Evolutionary conservation across 257 asterid species (phyloP).

Genomic region (Scutellaria baicalensis): DNA sequence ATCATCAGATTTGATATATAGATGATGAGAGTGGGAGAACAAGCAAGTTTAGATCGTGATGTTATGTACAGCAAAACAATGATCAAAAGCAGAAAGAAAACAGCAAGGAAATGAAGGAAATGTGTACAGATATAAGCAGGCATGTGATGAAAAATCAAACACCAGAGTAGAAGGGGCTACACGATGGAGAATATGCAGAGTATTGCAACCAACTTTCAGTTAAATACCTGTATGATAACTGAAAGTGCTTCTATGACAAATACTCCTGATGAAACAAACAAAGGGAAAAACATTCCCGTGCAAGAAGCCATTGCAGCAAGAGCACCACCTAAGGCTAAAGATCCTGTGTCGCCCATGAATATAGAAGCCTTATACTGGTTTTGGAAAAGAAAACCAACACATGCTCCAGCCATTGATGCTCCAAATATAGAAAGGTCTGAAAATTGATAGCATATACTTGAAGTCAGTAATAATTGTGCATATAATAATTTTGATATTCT

Average conservation of each 20-base stretch:
- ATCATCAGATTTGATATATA: neutral
- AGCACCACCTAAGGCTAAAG: constrained; percentile 90
- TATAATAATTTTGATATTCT: neutral
- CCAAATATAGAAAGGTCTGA: constrained; percentile 86
- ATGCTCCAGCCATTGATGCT: constrained; percentile 98
- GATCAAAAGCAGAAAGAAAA: neutral
- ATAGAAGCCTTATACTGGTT: constrained; percentile 75
- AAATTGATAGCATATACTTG: constrained; percentile 3
- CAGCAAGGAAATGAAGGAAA: neutral
- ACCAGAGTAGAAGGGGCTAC: neutral
- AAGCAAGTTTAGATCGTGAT: neutral
- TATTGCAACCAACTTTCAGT: neutral
- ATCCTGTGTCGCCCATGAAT: constrained; percentile 84
- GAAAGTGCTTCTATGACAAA: constrained; percentile 52
- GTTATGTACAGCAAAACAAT: neutral
- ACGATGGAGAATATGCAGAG: neutral
- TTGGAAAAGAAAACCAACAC: constrained; percentile 83
- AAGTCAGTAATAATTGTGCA: constrained; percentile 10
- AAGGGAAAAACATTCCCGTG: constrained; percentile 90
- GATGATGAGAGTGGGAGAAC: neutral
- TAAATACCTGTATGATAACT: constrained; percentile 58
- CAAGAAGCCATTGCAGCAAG: constrained; percentile 97
- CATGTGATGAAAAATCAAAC: neutral
- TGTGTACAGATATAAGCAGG: neutral
- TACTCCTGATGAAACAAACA: constrained; percentile 74